Evolutionary conservation across 2,329 filamentous ascomycete species (phyloP).

Genomic region (Curvularia verruculosa): DNA sequence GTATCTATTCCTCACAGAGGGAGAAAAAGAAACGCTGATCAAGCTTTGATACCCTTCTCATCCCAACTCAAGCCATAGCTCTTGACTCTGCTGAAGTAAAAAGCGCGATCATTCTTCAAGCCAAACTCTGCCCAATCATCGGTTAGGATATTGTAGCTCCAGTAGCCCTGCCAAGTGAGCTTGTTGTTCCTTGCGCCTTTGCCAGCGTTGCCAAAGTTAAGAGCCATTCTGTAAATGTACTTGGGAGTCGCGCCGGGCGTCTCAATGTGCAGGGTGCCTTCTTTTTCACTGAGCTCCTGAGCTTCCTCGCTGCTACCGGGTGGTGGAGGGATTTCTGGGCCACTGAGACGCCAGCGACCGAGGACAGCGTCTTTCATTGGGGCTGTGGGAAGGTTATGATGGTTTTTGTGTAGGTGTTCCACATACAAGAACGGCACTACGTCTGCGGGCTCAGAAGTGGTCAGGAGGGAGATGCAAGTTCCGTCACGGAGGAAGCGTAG

Average conservation of each 20-base stretch:
- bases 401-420: conserved; percentile 64
- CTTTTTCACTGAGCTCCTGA: conserved; percentile 25
- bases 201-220: conserved; percentile 70
- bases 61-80: conserved; percentile 59
- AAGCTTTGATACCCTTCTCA: conserved; percentile 23
- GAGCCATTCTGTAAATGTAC: conserved; percentile 84
- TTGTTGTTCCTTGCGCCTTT: conserved; percentile 77
- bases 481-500: conserved; percentile 94
- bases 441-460: conserved; percentile 80
- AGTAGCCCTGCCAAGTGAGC: conserved; percentile 85
- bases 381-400: conserved; percentile 52
- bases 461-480: conserved; percentile 78
- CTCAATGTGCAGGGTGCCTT: conserved; percentile 70
- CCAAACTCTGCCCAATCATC: conserved; percentile 89
- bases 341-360: conserved; percentile 70
- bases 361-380: conserved; percentile 72
- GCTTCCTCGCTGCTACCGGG: not conserved
- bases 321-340: conserved; percentile 45
- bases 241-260: conserved; percentile 80
- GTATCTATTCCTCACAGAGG: not conserved
- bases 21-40: not conserved
- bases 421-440: conserved; percentile 84
- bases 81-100: conserved; percentile 66
- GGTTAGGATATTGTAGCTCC: conserved; percentile 86
- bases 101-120: conserved; percentile 65